These are phyloP conservation scores for Pythium biforme DNA, from an alignment of 352 stramenopile genomes.

Conservation along the genomic window DNA sequence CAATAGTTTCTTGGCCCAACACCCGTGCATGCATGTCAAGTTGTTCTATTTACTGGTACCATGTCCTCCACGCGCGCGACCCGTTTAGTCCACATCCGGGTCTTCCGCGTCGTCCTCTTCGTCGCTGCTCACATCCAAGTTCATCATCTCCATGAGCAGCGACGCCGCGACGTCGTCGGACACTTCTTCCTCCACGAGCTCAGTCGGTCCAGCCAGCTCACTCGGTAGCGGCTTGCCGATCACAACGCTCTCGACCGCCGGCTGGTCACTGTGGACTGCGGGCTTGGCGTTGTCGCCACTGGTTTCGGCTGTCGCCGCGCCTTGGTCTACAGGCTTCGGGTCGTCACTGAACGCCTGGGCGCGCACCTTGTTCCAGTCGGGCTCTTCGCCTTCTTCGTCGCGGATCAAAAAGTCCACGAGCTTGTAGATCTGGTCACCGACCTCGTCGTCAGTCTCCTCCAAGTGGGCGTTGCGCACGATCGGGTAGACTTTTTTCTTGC, in stretches of 20 bases:
- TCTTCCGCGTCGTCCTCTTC: constrained; percentile 47
- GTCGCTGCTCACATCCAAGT: constrained; percentile 83
- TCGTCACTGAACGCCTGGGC: constrained; percentile 62
- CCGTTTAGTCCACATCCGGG: constrained; percentile 26
- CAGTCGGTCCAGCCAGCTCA: constrained; percentile 22
- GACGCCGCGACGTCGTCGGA: constrained; percentile 61
- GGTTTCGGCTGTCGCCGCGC: not conserved
- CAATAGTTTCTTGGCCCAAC: constrained; percentile 13
- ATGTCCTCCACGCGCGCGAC: not conserved
- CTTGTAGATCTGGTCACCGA: constrained; percentile 88
- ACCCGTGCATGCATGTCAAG: not conserved
- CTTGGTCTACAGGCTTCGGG: constrained; percentile 2
- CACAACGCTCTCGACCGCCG: constrained; percentile 23
- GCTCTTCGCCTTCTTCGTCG: constrained; percentile 84
- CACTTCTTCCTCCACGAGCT: constrained; percentile 62
- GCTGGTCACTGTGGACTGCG: not conserved
- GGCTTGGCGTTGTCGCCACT: constrained; percentile 3
- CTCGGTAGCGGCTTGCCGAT: constrained; percentile 40
- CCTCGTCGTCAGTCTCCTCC: constrained; percentile 75
- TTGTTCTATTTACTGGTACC: constrained; percentile 6
- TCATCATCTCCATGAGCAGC: constrained; percentile 64
- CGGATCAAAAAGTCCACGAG: constrained; percentile 87
- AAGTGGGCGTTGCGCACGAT: constrained; percentile 84
- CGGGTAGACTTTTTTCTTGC: constrained; percentile 85
- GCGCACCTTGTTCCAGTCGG: constrained; percentile 78